Percentiles rank a stretch among this genome's conserved stretches.
These are phyloP conservation scores for Penicillium goetzii DNA, from an alignment of 495 filamentous ascomycete genomes.

Conservation along the genomic window DNA sequence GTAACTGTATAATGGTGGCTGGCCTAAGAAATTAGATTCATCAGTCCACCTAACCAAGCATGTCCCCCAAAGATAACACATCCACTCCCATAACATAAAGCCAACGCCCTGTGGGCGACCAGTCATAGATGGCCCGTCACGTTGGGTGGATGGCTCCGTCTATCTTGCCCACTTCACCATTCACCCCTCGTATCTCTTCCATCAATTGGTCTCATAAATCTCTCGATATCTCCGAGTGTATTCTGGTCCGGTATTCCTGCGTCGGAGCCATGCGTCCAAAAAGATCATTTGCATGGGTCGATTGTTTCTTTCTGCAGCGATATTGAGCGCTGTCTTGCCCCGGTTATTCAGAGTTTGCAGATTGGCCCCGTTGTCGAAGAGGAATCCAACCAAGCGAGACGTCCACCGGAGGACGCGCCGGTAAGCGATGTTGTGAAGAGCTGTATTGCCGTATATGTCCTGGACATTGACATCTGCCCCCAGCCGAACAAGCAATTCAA, in stretches of 20 bases:
- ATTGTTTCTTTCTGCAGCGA: not conserved
- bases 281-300: not conserved
- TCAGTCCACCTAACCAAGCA: too few relatives aligned
- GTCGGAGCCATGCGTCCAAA: not conserved
- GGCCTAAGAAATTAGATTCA: too few relatives aligned
- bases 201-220: not conserved
- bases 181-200: too few relatives aligned
- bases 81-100: too few relatives aligned
- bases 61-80: too few relatives aligned
- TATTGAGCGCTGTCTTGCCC: not conserved
- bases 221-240: not conserved
- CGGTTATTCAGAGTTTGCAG: not conserved
- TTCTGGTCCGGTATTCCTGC: not conserved
- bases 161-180: too few relatives aligned
- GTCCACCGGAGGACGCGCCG: not conserved
- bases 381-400: not conserved
- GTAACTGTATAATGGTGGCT: too few relatives aligned
- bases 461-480: not conserved
- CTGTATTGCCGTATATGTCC: not conserved
- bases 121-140: too few relatives aligned
- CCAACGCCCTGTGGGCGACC: too few relatives aligned
- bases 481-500: not conserved
- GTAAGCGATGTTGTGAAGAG: not conserved
- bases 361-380: not conserved
- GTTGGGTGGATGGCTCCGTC: too few relatives aligned